phyloP scores from a whole-genome alignment of 345 rosid genomes.

The Arabidopsis suecica region DNA sequence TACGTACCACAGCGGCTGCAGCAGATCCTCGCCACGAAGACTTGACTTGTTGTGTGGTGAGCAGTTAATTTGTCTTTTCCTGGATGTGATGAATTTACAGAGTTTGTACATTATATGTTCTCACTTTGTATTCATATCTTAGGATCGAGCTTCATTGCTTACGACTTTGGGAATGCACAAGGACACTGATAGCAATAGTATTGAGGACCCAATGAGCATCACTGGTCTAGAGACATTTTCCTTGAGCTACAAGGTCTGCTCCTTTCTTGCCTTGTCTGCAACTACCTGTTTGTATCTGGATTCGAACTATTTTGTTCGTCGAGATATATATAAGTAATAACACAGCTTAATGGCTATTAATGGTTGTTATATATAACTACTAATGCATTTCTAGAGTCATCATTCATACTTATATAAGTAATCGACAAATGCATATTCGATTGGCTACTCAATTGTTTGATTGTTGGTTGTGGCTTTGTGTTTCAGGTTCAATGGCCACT shows the following conservation, averaged over 20 bases:
- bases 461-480: conserved; percentile 39
- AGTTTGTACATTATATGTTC: conserved; percentile 13
- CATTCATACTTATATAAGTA: conserved; percentile 5
- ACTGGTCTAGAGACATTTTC: conserved; percentile 97
- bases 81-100: conserved; percentile 20
- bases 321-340: background rate
- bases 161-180: conserved; percentile 71
- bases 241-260: conserved; percentile 89
- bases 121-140: conserved; percentile 45
- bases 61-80: conserved; percentile 38
- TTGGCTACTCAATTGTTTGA: conserved; percentile 16
- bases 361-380: background rate
- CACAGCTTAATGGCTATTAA: background rate
- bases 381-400: background rate
- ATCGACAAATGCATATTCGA: background rate
- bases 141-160: conserved; percentile 90
- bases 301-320: background rate
- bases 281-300: background rate
- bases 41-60: conserved; percentile 93
- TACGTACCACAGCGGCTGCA: conserved; percentile 93
- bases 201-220: conserved; percentile 74
- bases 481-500: conserved; percentile 96
- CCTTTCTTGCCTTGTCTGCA: conserved; percentile 19
- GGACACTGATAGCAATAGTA: conserved; percentile 59
- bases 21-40: conserved; percentile 98